These are phyloP conservation scores for Cudoniella acicularis DNA, from an alignment of 495 filamentous ascomycete species.

Conservation along the genomic window DNA sequence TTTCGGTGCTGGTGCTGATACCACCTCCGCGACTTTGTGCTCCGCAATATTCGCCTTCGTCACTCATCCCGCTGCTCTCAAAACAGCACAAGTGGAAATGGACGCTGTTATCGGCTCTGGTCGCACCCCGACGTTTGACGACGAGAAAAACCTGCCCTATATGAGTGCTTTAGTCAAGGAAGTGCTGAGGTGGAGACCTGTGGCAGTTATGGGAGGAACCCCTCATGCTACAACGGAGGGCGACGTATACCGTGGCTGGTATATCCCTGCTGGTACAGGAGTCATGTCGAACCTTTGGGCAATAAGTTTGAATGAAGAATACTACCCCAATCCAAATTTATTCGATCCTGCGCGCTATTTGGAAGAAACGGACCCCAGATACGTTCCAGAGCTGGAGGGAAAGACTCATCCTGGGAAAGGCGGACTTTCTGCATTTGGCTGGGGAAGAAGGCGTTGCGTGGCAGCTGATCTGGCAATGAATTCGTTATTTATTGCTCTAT, in stretches of 20 bases:
- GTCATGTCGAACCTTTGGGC: conserved; percentile 48
- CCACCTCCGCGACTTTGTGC: conserved; percentile 47
- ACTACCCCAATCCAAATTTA: conserved; percentile 55
- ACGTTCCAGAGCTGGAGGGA: conserved; percentile 2
- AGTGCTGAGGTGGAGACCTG: conserved; percentile 49
- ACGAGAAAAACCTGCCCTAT: conserved; percentile 43
- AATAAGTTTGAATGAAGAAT: conserved; percentile 57
- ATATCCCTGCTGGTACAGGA: conserved; percentile 50
- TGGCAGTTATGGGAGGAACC: conserved; percentile 50
- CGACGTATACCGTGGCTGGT: conserved; percentile 50
- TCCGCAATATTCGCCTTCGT: conserved; percentile 43
- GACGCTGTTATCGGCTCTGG: conserved; percentile 41
- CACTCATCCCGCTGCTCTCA: conserved; percentile 39
- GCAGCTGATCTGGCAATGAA: conserved; percentile 44
- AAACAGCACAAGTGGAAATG: conserved; percentile 41
- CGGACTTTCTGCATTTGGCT: conserved; percentile 47
- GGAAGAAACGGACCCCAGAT: conserved; percentile 26
- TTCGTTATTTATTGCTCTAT: conserved; percentile 39
- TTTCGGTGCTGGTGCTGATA: conserved; percentile 65
- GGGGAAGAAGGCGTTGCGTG: conserved; percentile 45
- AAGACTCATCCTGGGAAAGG: conserved; percentile 37
- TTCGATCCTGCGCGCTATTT: conserved; percentile 54
- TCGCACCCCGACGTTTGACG: conserved; percentile 41
- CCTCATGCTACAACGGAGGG: conserved; percentile 56
- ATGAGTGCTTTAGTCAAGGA: conserved; percentile 43